Evolutionary conservation across 148 eudicot species (phyloP).

Genomic region (Selenicereus undatus): DNA sequence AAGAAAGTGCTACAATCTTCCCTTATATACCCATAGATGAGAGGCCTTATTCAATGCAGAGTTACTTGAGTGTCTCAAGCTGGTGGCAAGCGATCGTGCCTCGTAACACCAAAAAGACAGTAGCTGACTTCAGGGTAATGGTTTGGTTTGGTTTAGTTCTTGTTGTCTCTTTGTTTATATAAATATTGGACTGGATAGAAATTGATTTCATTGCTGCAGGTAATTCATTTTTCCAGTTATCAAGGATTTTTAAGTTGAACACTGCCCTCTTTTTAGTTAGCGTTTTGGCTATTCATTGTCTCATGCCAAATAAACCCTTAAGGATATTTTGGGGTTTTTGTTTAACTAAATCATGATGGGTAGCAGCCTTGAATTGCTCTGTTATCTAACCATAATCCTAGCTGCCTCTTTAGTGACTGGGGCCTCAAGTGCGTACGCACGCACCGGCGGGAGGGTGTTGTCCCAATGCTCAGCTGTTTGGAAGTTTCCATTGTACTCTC

Average conservation of each 20-base stretch:
- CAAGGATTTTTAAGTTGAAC: too few relatives aligned
- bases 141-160: too few relatives aligned
- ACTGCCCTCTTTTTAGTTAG: too few relatives aligned
- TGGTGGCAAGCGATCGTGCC: not conserved
- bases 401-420: not conserved
- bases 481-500: not conserved
- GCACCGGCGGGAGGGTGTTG: not conserved
- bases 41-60: not conserved
- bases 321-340: not conserved
- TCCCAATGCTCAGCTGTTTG: not conserved
- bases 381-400: not conserved
- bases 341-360: not conserved
- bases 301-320: not conserved
- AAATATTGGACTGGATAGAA: too few relatives aligned
- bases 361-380: not conserved
- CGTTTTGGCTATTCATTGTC: not conserved
- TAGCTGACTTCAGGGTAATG: too few relatives aligned
- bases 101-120: not conserved
- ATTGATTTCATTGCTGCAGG: too few relatives aligned
- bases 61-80: not conserved
- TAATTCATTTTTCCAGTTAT: too few relatives aligned
- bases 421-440: not conserved
- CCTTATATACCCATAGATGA: not conserved
- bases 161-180: too few relatives aligned
- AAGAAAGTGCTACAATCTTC: not conserved